Evolutionary conservation across 1,284 basidiomycete species (phyloP).

Genomic region (Tausonia pullulans): DNA sequence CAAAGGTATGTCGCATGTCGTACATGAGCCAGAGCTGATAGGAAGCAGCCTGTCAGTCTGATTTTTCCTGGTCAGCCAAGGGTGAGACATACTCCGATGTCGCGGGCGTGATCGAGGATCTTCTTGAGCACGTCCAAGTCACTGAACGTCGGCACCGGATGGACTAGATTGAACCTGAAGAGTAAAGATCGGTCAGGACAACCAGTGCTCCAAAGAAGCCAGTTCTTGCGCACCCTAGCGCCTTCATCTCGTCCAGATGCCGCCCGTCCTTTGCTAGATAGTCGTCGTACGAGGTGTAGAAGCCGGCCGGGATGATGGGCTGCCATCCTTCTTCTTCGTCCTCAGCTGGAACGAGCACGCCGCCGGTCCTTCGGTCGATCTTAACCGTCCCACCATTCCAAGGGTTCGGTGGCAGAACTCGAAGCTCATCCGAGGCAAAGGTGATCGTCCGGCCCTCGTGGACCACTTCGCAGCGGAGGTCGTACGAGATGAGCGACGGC

Average conservation of each 20-base stretch:
- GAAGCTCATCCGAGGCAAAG: conserved; percentile 39
- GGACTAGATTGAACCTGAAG: conserved; percentile 36
- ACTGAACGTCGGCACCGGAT: conserved; percentile 51
- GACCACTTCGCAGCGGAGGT: conserved; percentile 39
- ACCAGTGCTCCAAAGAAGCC: not conserved
- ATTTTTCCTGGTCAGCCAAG: not conserved
- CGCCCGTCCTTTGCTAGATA: conserved; percentile 48
- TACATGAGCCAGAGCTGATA: conserved; percentile 11
- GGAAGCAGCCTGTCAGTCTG: not conserved
- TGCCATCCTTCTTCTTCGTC: conserved; percentile 39
- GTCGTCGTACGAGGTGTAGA: conserved; percentile 53
- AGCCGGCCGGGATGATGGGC: conserved; percentile 57
- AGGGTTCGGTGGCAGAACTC: conserved; percentile 47
- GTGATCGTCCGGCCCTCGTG: conserved; percentile 38
- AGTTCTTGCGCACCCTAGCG: conserved; percentile 44
- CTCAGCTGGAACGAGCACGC: conserved; percentile 46
- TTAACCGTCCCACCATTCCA: conserved; percentile 46
- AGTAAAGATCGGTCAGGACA: not conserved
- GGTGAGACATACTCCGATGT: conserved; percentile 53
- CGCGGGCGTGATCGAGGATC: conserved; percentile 56
- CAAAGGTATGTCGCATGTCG: conserved; percentile 39
- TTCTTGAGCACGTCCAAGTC: conserved; percentile 47
- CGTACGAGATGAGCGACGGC: conserved; percentile 41
- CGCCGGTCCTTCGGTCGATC: conserved; percentile 57
- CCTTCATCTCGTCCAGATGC: conserved; percentile 47